Conservation (phyloP, 1,284 basidiomycete genomes). For the Cryptococcus hybrid region DNA sequence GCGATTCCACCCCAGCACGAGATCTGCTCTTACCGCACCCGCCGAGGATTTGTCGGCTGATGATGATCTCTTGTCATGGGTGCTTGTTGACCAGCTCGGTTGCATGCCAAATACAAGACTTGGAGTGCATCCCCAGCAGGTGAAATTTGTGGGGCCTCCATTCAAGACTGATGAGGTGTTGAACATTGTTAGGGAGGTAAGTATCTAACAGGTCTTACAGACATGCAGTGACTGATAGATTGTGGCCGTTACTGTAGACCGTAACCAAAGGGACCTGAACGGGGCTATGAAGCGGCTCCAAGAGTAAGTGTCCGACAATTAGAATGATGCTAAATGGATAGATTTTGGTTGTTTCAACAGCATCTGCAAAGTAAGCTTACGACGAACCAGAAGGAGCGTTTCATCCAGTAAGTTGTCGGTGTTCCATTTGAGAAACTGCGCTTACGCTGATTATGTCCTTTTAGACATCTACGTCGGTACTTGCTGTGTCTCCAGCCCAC, state of each 20-base stretch:
- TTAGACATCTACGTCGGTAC: slow-evolving; percentile 44
- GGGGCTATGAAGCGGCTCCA: slow-evolving; percentile 26
- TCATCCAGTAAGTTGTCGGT: slow-evolving; percentile 25
- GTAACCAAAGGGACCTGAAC: slow-evolving; percentile 24
- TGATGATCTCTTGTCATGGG: slow-evolving; percentile 47
- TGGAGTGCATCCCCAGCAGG: slow-evolving; percentile 48
- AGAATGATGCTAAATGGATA: slow-evolving; percentile 8
- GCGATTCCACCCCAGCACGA: slow-evolving; percentile 2
- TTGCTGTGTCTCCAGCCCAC: slow-evolving; percentile 34
- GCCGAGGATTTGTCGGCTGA: slow-evolving; percentile 47
- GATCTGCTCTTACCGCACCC: slow-evolving; percentile 24
- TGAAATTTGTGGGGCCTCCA: slow-evolving; percentile 39
- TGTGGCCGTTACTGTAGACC: slow-evolving; percentile 11
- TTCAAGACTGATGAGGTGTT: slow-evolving; percentile 39
- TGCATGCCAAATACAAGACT: slow-evolving; percentile 38
- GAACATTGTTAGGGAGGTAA: slow-evolving; percentile 36
- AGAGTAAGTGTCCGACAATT: slow-evolving; percentile 21
- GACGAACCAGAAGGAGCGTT: slow-evolving; percentile 30
- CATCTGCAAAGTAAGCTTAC: slow-evolving; percentile 35
- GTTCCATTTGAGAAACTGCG: background rate
- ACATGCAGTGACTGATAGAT: background rate
- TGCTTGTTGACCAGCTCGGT: slow-evolving; percentile 48
- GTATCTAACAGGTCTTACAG: slow-evolving; percentile 2
- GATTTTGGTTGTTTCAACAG: slow-evolving; percentile 34
- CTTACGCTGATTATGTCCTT: background rate